Conservation (phyloP, 2,329 filamentous ascomycete species). For the Aspergillus bombycis region DNA sequence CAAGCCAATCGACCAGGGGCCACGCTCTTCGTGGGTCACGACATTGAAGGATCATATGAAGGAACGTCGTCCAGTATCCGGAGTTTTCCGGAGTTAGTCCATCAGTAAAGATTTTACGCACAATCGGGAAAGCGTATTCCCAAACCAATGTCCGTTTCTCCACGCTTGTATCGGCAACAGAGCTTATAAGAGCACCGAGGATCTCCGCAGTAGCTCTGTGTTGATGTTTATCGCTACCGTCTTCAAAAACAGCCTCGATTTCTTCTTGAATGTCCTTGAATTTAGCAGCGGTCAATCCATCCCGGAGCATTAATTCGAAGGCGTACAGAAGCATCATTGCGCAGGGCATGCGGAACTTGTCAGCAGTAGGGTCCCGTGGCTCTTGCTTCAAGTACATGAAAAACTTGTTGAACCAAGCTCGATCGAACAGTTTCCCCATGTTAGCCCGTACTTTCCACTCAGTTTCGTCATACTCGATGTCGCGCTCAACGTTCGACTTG, state of each 20-base stretch:
- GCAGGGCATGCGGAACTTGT: conserved; percentile 87
- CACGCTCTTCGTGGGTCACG: conserved; percentile 87
- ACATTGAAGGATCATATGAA: conserved; percentile 84
- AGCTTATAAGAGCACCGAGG: conserved; percentile 78
- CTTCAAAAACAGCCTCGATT: conserved; percentile 75
- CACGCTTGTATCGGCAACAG: conserved; percentile 75
- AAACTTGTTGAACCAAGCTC: conserved; percentile 82
- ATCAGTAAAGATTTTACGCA: conserved; percentile 84
- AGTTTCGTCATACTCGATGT: conserved; percentile 78
- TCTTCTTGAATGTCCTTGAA: conserved; percentile 89
- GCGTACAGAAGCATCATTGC: conserved; percentile 85
- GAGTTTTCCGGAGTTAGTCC: conserved; percentile 92
- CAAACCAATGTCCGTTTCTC: conserved; percentile 77
- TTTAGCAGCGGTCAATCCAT: conserved; percentile 73
- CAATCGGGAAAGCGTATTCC: conserved; percentile 86
- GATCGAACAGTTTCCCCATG: conserved; percentile 78
- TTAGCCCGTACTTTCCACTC: conserved; percentile 74
- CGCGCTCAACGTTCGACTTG: conserved; percentile 66
- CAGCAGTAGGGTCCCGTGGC: conserved; percentile 76
- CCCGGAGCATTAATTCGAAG: conserved; percentile 81
- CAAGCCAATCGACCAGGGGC: conserved; percentile 81
- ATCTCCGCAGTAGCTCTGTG: conserved; percentile 96
- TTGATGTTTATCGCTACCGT: conserved; percentile 96
- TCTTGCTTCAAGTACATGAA: conserved; percentile 97
- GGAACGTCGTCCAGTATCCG: conserved; percentile 90